These are phyloP conservation scores for Collybia nuda DNA, from an alignment of 768 basidiomycete genomes.

Conservation along the genomic window DNA sequence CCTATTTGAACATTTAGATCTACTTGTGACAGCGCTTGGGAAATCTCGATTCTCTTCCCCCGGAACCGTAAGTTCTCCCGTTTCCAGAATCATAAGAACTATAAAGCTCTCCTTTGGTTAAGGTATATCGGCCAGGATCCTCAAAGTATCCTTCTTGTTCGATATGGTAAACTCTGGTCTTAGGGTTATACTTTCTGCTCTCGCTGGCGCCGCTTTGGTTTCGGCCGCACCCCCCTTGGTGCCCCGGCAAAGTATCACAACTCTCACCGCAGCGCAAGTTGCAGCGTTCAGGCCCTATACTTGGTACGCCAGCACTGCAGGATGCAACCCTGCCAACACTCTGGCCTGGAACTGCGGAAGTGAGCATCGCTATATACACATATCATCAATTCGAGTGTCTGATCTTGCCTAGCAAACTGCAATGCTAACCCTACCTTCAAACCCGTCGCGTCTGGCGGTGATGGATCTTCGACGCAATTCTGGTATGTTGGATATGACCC, in stretches of 20 bases:
- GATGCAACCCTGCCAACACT: conserved; percentile 38
- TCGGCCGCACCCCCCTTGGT: conserved; percentile 12
- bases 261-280: conserved; percentile 34
- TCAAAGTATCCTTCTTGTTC: too few species aligned
- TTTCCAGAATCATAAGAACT: too few species aligned
- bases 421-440: conserved; percentile 41
- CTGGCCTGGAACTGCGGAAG: conserved; percentile 47
- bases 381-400: not conserved
- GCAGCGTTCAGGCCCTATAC: conserved; percentile 37
- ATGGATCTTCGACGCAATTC: conserved; percentile 37
- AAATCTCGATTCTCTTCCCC: too few species aligned
- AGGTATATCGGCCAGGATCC: not conserved
- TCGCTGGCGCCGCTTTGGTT: conserved; percentile 6
- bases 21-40: too few species aligned
- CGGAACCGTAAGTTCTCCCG: too few species aligned
- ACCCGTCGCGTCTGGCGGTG: conserved; percentile 48
- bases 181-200: not conserved
- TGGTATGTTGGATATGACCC: conserved; percentile 46
- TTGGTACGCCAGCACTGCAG: conserved; percentile 41
- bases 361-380: conserved; percentile 8
- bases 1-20: too few species aligned
- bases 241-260: conserved; percentile 21
- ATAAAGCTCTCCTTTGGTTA: not conserved
- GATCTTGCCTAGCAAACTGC: conserved; percentile 37
- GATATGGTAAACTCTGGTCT: too few species aligned